phyloP scores from a whole-genome alignment of 768 basidiomycete species.

The Cystofilobasidium macerans region DNA sequence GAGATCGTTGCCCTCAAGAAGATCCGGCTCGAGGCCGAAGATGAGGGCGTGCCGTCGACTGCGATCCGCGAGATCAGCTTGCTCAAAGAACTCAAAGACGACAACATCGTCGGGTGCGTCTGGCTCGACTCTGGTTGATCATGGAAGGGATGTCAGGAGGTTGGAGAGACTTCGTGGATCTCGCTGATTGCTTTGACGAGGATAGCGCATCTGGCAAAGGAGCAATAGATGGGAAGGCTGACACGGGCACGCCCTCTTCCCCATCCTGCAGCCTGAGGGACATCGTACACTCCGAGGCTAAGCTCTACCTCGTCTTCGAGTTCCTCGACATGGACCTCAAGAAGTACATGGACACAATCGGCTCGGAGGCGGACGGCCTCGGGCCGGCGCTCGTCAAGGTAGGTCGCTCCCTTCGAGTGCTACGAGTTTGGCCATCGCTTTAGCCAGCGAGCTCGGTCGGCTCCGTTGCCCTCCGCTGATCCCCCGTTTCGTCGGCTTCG shows the following conservation, averaged over 20 bases:
- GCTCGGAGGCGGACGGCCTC: conserved; percentile 46
- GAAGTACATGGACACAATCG: conserved; percentile 86
- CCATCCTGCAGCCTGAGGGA: conserved; percentile 60
- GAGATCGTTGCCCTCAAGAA: conserved; percentile 94
- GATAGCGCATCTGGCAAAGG: no score
- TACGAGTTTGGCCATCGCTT: no score
- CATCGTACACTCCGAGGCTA: conserved; percentile 93
- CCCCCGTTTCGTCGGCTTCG: not conserved
- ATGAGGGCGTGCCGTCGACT: conserved; percentile 95
- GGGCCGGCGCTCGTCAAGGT: conserved; percentile 80
- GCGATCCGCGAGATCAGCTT: conserved; percentile 97
- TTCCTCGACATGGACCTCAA: conserved; percentile 95
- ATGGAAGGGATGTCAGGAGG: no score
- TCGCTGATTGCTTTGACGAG: no score
- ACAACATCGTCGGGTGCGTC: conserved; percentile 76
- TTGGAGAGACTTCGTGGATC: no score
- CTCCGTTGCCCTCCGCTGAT: not conserved
- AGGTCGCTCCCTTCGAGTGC: conserved; percentile 31
- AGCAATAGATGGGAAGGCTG: no score
- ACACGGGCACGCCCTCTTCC: conserved; percentile 1
- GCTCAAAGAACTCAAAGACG: conserved; percentile 90
- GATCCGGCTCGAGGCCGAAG: conserved; percentile 94
- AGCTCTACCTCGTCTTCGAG: conserved; percentile 95
- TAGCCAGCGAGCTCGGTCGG: not conserved
- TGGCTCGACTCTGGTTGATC: no score